Conservation (phyloP, 2,329 filamentous ascomycete species). For the Trichoderma gracile region DNA sequence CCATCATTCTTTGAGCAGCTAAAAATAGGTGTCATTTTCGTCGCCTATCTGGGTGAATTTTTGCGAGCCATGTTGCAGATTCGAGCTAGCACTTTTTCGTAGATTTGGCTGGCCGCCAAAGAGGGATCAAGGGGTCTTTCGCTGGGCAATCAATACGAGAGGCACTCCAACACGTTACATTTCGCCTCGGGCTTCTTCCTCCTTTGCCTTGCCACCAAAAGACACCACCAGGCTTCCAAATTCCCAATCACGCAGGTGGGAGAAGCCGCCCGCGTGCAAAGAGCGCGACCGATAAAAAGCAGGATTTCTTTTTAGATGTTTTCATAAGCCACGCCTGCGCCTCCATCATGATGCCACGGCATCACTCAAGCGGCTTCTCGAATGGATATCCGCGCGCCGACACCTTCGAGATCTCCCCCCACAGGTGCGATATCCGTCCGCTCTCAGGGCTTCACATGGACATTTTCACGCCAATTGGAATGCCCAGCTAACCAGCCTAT, state of each 20-base stretch:
- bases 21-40: background rate
- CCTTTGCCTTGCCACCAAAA: slow-evolving; percentile 4
- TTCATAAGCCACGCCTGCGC: slow-evolving; percentile 35
- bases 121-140: slow-evolving; percentile 14
- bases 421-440: slow-evolving; percentile 61
- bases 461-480: background rate
- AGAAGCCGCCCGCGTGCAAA: slow-evolving; percentile 16
- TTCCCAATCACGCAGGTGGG: slow-evolving; percentile 8
- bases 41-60: background rate
- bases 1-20: too few relatives aligned
- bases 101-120: slow-evolving; percentile 18
- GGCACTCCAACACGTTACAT: slow-evolving; percentile 18
- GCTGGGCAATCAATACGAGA: slow-evolving; percentile 12
- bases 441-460: background rate
- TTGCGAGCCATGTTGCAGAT: background rate
- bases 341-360: slow-evolving; percentile 76
- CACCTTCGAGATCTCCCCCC: slow-evolving; percentile 84
- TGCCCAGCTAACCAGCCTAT: background rate
- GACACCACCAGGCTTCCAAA: background rate
- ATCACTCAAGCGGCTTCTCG: slow-evolving; percentile 71
- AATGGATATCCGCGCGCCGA: slow-evolving; percentile 80
- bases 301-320: slow-evolving; percentile 31
- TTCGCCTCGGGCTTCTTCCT: background rate
- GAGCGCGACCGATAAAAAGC: slow-evolving; percentile 1
- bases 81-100: slow-evolving; percentile 14